Percentiles rank a stretch among this genome's conserved stretches.
Evolutionary conservation across 108 stramenopile species (phyloP).

Genomic region (Cyclotella sp.): DNA sequence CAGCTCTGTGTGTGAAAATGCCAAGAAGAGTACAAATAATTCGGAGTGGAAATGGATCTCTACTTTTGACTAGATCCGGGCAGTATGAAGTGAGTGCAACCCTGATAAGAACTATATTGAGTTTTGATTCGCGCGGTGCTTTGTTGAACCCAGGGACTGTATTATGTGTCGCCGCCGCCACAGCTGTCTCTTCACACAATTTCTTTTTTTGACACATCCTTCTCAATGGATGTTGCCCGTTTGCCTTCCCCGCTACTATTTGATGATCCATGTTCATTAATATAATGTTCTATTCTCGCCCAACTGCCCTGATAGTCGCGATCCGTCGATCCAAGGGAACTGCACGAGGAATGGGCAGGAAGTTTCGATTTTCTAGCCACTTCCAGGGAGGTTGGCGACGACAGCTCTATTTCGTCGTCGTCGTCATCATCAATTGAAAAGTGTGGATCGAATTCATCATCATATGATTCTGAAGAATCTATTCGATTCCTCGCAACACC

Average conservation of each 20-base stretch:
- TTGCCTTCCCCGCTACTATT: neutral
- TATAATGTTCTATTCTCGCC: slow-evolving; percentile 30
- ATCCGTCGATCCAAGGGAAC: slow-evolving; percentile 2
- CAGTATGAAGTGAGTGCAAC: too few relatives aligned
- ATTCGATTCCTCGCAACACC: neutral
- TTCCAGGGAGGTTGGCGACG: neutral
- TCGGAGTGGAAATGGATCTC: too few relatives aligned
- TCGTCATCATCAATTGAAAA: slow-evolving; percentile 18
- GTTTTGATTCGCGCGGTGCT: too few relatives aligned
- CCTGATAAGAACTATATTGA: too few relatives aligned
- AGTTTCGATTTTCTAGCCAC: neutral
- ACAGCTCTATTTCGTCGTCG: neutral
- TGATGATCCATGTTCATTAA: slow-evolving; percentile 12
- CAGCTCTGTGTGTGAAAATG: too few relatives aligned
- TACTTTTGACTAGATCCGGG: too few relatives aligned
- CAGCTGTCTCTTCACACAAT: slow-evolving; percentile 9
- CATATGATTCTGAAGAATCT: slow-evolving; percentile 9
- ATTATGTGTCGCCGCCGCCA: too few relatives aligned
- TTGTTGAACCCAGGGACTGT: too few relatives aligned
- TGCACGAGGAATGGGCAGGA: neutral
- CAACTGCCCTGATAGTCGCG: slow-evolving; percentile 1
- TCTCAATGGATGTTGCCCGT: neutral
- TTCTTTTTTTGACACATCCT: slow-evolving; percentile 1
- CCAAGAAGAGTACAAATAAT: too few relatives aligned
- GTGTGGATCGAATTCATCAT: slow-evolving; percentile 10